Conservation (phyloP, 2,329 filamentous ascomycete species). For the Pyrenochaeta sp. region DNA sequence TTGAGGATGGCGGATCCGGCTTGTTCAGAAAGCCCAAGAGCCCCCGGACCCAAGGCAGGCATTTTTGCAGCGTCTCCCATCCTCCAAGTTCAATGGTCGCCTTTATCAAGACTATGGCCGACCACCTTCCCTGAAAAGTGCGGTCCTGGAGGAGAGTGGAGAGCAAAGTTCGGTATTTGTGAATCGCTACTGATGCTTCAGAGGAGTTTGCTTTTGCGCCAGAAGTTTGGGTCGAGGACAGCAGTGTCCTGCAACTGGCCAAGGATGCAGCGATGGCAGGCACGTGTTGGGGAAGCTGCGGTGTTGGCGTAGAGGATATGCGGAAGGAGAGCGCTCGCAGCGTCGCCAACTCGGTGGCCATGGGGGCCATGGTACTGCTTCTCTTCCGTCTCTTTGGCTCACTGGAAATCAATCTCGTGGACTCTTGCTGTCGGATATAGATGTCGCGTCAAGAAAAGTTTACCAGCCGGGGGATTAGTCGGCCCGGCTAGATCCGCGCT, state of each 20-base stretch:
- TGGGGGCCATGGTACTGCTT: conserved; percentile 32
- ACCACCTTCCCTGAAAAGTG: conserved; percentile 76
- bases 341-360: conserved; percentile 38
- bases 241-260: conserved; percentile 63
- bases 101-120: conserved; percentile 81
- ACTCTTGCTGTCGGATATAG: conserved; percentile 5
- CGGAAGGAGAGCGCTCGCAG: conserved; percentile 66
- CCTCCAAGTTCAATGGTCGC: conserved; percentile 82
- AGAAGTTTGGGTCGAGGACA: conserved; percentile 68
- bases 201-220: conserved; percentile 69
- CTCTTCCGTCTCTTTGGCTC: not conserved
- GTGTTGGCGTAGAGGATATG: conserved; percentile 74
- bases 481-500: conserved; percentile 27
- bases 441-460: conserved; percentile 32
- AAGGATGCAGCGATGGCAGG: conserved; percentile 70
- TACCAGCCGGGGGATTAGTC: conserved; percentile 24
- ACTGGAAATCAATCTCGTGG: not conserved
- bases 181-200: conserved; percentile 74
- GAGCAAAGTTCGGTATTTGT: conserved; percentile 82
- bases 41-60: conserved; percentile 78
- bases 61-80: conserved; percentile 79
- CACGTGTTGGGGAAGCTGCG: conserved; percentile 76
- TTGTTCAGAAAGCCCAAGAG: conserved; percentile 81
- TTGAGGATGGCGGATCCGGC: conserved; percentile 77
- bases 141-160: conserved; percentile 81